Conservation (phyloP, 768 basidiomycete species). For the Mycena galericulata region DNA sequence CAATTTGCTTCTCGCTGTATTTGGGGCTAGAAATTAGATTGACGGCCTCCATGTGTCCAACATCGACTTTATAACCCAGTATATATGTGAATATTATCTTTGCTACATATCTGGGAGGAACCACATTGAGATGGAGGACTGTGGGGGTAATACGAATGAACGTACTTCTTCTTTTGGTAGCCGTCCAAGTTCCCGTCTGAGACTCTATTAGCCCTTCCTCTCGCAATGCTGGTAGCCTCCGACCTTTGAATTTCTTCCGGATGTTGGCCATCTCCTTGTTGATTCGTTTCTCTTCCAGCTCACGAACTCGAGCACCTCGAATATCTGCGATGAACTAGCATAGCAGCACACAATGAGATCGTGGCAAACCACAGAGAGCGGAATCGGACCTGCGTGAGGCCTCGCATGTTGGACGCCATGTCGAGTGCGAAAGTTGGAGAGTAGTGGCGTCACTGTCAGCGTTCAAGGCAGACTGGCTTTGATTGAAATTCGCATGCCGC, state of each 20-base stretch:
- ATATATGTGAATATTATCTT: slow-evolving; percentile 99
- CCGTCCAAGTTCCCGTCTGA: slow-evolving; percentile 90
- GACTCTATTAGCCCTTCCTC: slow-evolving; percentile 21
- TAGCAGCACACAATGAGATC: slow-evolving; percentile 3
- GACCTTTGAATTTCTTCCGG: slow-evolving; percentile 98
- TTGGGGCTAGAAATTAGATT: slow-evolving; percentile 96
- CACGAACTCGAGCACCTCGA: slow-evolving; percentile 94
- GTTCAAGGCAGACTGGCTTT: too few relatives aligned
- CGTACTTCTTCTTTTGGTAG: slow-evolving; percentile 93
- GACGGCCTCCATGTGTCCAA: slow-evolving; percentile 99
- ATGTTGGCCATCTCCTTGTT: slow-evolving; percentile 99
- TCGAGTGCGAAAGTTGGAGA: slow-evolving; percentile 33
- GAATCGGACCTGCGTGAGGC: slow-evolving; percentile 84
- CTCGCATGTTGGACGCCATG: slow-evolving; percentile 94
- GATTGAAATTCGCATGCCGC: too few relatives aligned
- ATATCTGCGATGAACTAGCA: slow-evolving; percentile 97
- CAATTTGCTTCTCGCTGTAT: slow-evolving; percentile 99
- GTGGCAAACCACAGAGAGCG: neutral
- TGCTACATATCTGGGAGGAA: slow-evolving; percentile 85
- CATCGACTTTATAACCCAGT: slow-evolving; percentile 97
- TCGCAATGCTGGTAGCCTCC: slow-evolving; percentile 40
- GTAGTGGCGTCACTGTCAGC: too few relatives aligned
- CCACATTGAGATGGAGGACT: slow-evolving; percentile 11
- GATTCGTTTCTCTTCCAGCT: slow-evolving; percentile 97
- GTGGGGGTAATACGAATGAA: slow-evolving; percentile 27